Evolutionary conservation across 108 stramenopile genomes (phyloP), one percentile per base, ranked within the genome.

Genomic region (Bacterosira constricta): DNA sequence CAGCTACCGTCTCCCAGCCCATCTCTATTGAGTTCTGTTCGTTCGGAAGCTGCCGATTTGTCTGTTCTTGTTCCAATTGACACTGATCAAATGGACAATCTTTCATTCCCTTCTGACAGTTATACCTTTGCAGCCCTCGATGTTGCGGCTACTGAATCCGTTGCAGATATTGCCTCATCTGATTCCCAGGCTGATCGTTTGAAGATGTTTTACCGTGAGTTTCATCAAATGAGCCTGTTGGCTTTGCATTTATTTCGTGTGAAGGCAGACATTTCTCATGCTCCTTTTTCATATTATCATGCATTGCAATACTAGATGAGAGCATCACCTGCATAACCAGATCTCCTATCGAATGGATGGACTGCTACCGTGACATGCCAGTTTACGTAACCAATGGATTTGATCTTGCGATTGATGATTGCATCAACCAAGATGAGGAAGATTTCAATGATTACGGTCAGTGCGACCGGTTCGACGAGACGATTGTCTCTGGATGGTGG

Each of bases 121-220:
- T 46, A 81, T 36, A 64, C 88, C 1, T 86, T 65, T 45, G 86
- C 67, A 25, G 75, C 88, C 0, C 62, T 91, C 11, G 81, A 77
- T 9, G 71, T 80, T 23, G 38, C 26, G 37, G 84, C 88, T 34
- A 74, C 65, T 13, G 15, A 29, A 9, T 79, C 81, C 4, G 75
- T 90, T 3, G 89, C 73, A 8, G 87, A 88, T 73, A 61, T 90
- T 52, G 91, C 91, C 1, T 89, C 88, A 12, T 84, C 85, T 1
- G 63, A 36, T 20, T 79, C 77, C 4, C 17, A 51, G 15, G 84
- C 84, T 18, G 91, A 93, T 56, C 77, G 91, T 4, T 58, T 76
- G 75, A 93, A 93, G 69, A 63, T 90, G 62, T 93, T 87, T 63
- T 90, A 89, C 31, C 91, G 90, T 61, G 91, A 93, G 69, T 47